These are phyloP conservation scores for Moricandia moricandioides DNA, from an alignment of 345 rosid species.

Conservation along the genomic window DNA sequence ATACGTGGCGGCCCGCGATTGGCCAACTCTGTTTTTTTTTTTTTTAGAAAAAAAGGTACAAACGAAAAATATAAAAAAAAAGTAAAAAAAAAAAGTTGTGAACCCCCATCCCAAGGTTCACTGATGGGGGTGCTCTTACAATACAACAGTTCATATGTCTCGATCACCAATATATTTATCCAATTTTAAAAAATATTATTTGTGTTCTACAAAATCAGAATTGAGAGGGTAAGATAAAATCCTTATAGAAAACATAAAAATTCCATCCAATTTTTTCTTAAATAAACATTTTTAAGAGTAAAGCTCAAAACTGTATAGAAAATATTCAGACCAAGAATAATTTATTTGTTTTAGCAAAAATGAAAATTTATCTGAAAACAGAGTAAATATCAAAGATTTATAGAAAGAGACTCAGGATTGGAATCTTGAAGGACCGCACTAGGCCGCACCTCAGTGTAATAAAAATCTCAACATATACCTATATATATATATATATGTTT, in stretches of 20 bases:
- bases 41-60: too few species aligned
- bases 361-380: background rate
- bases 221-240: background rate
- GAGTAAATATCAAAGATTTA: background rate
- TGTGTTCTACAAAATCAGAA: background rate
- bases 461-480: too few species aligned
- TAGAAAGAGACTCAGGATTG: background rate
- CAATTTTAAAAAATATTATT: background rate
- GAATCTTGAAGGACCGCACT: too few species aligned
- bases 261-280: background rate
- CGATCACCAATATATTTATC: conserved; percentile 1
- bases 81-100: too few species aligned
- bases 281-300: background rate
- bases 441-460: too few species aligned
- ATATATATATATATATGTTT: too few species aligned
- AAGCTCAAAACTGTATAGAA: background rate
- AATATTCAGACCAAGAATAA: background rate
- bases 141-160: conserved; percentile 10
- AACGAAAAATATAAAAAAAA: too few species aligned
- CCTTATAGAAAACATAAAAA: background rate
- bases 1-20: too few species aligned
- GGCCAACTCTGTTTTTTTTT: too few species aligned
- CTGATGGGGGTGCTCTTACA: too few species aligned
- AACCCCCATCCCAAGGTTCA: too few species aligned
- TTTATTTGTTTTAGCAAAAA: background rate